Percentiles rank a stretch among this genome's conserved stretches.
Evolutionary conservation across 495 filamentous ascomycete genomes (phyloP).

Genomic region (Talaromyces thailandensis): DNA sequence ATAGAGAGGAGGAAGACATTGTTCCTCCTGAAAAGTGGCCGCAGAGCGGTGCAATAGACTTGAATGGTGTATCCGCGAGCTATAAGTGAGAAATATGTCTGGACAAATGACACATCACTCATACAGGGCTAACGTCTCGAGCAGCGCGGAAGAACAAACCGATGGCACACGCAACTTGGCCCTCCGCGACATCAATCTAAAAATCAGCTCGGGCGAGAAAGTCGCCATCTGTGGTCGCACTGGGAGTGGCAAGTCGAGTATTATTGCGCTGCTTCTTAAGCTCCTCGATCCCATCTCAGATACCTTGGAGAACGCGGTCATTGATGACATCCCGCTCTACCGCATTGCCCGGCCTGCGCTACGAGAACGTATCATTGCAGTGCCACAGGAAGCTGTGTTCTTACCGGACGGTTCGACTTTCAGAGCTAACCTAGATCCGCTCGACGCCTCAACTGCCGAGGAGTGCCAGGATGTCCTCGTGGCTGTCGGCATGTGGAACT

Average conservation of each 20-base stretch:
- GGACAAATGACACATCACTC: constrained; percentile 19
- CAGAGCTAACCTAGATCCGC: constrained; percentile 71
- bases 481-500: constrained; percentile 24
- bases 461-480: constrained; percentile 29
- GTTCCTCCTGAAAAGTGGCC: constrained; percentile 39
- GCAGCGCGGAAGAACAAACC: constrained; percentile 1
- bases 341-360: constrained; percentile 20
- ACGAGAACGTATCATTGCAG: constrained; percentile 25
- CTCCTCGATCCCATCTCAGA: constrained; percentile 19
- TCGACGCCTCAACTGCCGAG: constrained; percentile 60
- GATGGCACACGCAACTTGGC: not conserved
- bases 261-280: constrained; percentile 14
- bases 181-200: constrained; percentile 4
- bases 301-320: constrained; percentile 8
- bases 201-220: constrained; percentile 43
- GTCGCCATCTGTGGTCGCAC: constrained; percentile 42
- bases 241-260: constrained; percentile 23
- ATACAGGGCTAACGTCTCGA: constrained; percentile 23
- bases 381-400: constrained; percentile 34
- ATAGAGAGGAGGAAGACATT: constrained; percentile 29
- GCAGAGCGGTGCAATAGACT: constrained; percentile 11
- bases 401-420: constrained; percentile 19
- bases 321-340: constrained; percentile 23
- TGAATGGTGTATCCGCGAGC: constrained; percentile 23
- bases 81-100: constrained; percentile 41